Conservation (phyloP, 1,139 yeast genomes). For the Blastobotrys aristatus region DNA sequence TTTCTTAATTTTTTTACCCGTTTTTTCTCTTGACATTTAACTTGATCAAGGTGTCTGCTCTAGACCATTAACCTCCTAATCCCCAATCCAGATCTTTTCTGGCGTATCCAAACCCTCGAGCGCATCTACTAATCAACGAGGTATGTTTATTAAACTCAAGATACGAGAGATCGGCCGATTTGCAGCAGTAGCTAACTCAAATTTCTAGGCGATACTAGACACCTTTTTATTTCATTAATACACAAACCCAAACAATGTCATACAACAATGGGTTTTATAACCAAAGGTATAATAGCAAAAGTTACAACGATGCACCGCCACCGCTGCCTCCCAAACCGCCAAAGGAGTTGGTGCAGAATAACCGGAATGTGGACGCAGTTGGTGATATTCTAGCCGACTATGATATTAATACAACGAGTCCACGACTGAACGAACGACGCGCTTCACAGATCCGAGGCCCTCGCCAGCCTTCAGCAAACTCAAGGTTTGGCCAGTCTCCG, state of each 20-base stretch:
- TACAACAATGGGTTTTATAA: background rate
- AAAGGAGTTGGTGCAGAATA: background rate
- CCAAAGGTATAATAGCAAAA: background rate
- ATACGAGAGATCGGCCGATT: too few species aligned
- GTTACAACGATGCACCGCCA: constrained; percentile 1
- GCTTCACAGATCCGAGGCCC: constrained; percentile 11
- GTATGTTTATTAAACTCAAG: too few species aligned
- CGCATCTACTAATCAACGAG: too few species aligned
- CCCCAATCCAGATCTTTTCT: too few species aligned
- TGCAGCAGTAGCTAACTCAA: too few species aligned
- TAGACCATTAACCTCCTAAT: too few species aligned
- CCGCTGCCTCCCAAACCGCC: constrained; percentile 12
- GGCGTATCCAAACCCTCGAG: too few species aligned
- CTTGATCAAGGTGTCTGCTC: too few species aligned
- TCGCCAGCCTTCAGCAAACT: constrained; percentile 5
- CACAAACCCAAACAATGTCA: background rate
- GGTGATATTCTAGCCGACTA: constrained; percentile 1
- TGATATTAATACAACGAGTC: background rate
- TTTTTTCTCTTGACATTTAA: too few species aligned
- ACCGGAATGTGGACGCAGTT: background rate
- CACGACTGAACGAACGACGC: constrained; percentile 4
- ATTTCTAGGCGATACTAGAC: too few species aligned
- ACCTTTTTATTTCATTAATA: too few species aligned
- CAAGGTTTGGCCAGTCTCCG: constrained; percentile 2
- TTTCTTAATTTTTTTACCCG: too few species aligned